Conservation (phyloP, 225 moss, liverwort and hornwort species). For the Thuidium tamariscinum region DNA sequence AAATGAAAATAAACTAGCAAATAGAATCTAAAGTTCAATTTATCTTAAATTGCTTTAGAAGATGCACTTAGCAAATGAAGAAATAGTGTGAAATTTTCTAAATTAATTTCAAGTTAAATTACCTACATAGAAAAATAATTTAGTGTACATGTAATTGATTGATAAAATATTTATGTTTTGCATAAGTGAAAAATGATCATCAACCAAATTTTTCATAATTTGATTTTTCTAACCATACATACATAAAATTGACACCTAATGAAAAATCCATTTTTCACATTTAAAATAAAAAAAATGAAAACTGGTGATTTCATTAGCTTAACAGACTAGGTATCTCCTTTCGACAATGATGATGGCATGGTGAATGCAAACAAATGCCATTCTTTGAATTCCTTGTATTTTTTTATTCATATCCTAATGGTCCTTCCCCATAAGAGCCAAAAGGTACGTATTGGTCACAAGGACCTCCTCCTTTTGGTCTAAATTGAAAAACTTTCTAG, state of each 20-base stretch:
- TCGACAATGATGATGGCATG: neutral
- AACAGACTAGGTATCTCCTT: neutral
- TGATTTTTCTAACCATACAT: rapidly evolving
- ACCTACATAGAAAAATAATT: neutral
- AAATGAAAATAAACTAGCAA: neutral
- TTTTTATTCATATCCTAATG: neutral
- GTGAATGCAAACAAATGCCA: neutral
- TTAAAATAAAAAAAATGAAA: neutral
- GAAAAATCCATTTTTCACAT: rapidly evolving
- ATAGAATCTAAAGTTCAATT: neutral
- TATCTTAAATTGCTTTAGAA: rapidly evolving
- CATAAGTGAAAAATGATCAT: rapidly evolving
- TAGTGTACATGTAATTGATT: neutral
- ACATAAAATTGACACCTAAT: neutral
- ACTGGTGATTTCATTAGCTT: neutral
- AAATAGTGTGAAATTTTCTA: too few relatives aligned
- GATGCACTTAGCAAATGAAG: neutral
- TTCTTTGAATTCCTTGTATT: neutral
- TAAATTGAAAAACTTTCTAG: neutral
- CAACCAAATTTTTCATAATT: neutral
- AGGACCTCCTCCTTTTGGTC: rapidly evolving
- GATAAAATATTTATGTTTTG: neutral
- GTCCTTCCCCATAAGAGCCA: rapidly evolving
- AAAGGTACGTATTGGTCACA: rapidly evolving
- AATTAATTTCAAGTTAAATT: neutral